These are phyloP conservation scores for Candida takata DNA, from an alignment of 805 yeast species.

Conservation along the genomic window DNA sequence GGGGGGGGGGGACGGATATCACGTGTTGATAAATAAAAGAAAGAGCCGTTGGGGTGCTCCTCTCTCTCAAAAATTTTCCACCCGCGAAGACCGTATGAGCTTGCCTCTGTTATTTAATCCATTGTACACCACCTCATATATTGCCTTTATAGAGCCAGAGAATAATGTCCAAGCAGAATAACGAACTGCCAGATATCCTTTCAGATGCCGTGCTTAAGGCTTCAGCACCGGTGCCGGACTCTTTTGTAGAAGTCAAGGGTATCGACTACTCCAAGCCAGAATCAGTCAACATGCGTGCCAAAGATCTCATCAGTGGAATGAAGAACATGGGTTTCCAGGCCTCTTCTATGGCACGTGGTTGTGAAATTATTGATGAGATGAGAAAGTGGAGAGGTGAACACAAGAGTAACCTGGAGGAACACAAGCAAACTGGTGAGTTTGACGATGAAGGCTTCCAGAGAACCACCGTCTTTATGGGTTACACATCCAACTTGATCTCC, in stretches of 20 bases:
- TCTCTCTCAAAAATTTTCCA: no score
- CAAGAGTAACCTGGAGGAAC: slow-evolving; percentile 59
- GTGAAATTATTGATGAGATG: slow-evolving; percentile 91
- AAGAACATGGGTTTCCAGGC: slow-evolving; percentile 97
- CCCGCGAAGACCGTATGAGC: no score
- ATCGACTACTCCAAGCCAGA: slow-evolving; percentile 80
- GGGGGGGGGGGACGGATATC: no score
- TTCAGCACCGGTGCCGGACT: slow-evolving; percentile 80
- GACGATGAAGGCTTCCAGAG: slow-evolving; percentile 75
- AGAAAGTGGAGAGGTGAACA: slow-evolving; percentile 87
- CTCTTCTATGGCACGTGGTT: slow-evolving; percentile 74
- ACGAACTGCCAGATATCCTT: slow-evolving; percentile 60
- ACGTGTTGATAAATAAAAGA: no score
- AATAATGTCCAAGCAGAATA: slow-evolving; percentile 31
- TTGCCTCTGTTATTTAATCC: no score
- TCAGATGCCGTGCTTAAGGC: slow-evolving; percentile 87
- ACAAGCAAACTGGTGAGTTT: slow-evolving; percentile 64
- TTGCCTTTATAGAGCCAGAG: not conserved
- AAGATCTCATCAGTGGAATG: slow-evolving; percentile 76
- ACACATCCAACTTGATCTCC: slow-evolving; percentile 91
- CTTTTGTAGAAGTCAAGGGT: slow-evolving; percentile 74
- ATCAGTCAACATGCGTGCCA: slow-evolving; percentile 72
- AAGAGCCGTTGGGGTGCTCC: no score
- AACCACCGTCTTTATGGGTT: slow-evolving; percentile 91
- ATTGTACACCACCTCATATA: no score